Conservation (phyloP, 148 eudicot species). For the Silene conica region DNA sequence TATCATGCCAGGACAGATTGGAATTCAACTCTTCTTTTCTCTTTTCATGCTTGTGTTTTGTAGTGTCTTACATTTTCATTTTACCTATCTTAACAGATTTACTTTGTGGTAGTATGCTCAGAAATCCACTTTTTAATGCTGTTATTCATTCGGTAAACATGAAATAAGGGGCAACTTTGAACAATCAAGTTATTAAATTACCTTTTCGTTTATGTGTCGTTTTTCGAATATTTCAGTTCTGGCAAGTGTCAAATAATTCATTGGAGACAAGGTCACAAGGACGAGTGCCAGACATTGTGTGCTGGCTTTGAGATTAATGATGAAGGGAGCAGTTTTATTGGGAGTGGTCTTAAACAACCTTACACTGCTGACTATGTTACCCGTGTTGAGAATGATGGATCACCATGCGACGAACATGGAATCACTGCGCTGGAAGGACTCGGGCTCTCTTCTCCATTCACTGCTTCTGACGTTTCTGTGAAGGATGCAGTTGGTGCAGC, state of each 20-base stretch:
- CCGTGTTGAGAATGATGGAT: constrained; percentile 24
- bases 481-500: constrained; percentile 26
- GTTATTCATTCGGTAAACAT: background rate
- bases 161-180: background rate
- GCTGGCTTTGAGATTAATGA: constrained; percentile 24
- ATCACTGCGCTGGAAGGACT: constrained; percentile 21
- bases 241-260: constrained; percentile 88
- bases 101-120: background rate
- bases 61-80: background rate
- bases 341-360: constrained; percentile 28
- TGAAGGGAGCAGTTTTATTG: constrained; percentile 25
- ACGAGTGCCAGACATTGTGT: constrained; percentile 52
- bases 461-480: constrained; percentile 15
- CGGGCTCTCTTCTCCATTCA: constrained; percentile 17
- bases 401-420: constrained; percentile 23
- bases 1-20: background rate
- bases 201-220: background rate
- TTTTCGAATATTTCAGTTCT: constrained; percentile 51
- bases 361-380: constrained; percentile 16
- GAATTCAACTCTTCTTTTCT: background rate
- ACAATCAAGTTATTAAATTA: background rate
- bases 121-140: background rate
- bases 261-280: constrained; percentile 91
- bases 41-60: background rate
- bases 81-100: background rate